A percentile compares a stretch with the other conserved stretches of the same genome.
These are phyloP conservation scores for Plasmodium vinckei DNA, from an alignment of 169 alveolate genomes.

Conservation along the genomic window DNA sequence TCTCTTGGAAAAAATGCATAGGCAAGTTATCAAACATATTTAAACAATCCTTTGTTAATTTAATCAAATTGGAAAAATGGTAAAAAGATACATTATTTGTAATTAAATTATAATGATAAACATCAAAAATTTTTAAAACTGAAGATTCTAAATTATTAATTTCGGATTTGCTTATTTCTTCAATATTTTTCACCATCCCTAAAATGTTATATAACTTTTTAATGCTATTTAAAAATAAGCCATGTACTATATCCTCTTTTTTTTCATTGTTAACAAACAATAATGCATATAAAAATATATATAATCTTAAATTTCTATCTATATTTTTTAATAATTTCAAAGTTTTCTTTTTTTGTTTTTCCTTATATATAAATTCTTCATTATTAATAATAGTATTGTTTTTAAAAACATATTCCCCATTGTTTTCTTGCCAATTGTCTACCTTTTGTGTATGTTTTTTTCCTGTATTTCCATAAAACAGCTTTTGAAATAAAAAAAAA, in stretches of 20 bases:
- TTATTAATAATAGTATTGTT: background rate
- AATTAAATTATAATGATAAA: constrained; percentile 40
- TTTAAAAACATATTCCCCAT: background rate
- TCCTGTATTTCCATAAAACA: constrained; percentile 13
- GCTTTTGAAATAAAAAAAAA: constrained; percentile 65
- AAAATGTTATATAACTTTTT: constrained; percentile 30
- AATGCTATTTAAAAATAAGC: constrained; percentile 65
- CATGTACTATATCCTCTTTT: constrained; percentile 26
- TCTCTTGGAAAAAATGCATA: constrained; percentile 56
- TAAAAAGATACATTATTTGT: constrained; percentile 43
- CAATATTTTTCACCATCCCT: constrained; percentile 14
- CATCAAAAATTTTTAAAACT: constrained; percentile 51
- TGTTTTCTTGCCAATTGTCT: constrained; percentile 1
- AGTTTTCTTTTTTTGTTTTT: constrained; percentile 22
- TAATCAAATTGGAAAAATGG: constrained; percentile 27
- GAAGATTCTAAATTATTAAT: constrained; percentile 8
- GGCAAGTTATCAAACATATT: constrained; percentile 68
- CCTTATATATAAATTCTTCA: constrained; percentile 1
- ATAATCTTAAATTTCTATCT: constrained; percentile 68
- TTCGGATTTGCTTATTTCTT: constrained; percentile 17
- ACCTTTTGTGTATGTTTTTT: background rate
- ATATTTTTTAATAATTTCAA: constrained; percentile 29
- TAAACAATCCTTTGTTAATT: constrained; percentile 58
- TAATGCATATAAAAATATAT: constrained; percentile 71
- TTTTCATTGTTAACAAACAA: constrained; percentile 31